Conservation (phyloP, 192 early-diverging fungal genomes). For the Rhizophagus sp. region DNA sequence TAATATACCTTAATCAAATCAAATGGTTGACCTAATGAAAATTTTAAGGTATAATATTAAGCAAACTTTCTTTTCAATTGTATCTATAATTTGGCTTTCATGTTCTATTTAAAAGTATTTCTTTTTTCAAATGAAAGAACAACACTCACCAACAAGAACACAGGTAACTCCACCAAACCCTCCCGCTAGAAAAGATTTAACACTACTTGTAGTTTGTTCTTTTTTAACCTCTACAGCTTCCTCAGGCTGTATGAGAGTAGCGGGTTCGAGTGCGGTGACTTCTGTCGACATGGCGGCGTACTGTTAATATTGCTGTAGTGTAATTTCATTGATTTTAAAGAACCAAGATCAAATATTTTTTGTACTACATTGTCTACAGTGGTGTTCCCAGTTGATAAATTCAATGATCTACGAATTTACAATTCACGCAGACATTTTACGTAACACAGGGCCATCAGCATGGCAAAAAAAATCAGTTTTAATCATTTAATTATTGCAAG, state of each 20-base stretch:
- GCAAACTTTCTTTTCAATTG: not conserved
- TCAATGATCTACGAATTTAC: no score
- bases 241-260: not conserved
- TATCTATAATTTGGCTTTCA: no score
- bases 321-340: no score
- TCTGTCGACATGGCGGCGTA: not conserved
- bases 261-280: not conserved
- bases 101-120: no score
- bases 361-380: no score
- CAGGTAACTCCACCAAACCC: constrained; percentile 88
- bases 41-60: constrained; percentile 1
- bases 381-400: no score
- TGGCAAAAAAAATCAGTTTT: no score
- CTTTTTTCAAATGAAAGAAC: not conserved
- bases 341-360: no score
- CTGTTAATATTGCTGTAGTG: no score
- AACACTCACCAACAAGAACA: constrained; percentile 62
- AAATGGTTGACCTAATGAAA: constrained; percentile 68
- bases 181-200: constrained; percentile 92
- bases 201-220: constrained; percentile 42
- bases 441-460: no score
- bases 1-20: constrained; percentile 77
- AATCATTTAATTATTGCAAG: no score
- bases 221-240: constrained; percentile 5
- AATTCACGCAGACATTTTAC: no score